Base-by-base conservation (phyloP, 306 rosid genomes). In the Macrotyloma uniflorum region DNA sequence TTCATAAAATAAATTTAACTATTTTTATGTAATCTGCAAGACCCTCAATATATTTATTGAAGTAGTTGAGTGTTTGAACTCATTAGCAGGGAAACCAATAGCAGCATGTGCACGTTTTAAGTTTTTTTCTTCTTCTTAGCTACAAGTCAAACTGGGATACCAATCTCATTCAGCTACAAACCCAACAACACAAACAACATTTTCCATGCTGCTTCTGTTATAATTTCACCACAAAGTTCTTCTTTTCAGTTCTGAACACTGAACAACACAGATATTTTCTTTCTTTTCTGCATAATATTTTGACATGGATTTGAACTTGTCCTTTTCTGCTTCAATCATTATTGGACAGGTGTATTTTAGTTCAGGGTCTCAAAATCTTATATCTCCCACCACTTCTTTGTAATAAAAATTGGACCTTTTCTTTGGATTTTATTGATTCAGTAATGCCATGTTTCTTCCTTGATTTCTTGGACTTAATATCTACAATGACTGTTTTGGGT, bases 111-210 rank as follows among this genome's bases (percentile, higher is more conserved):
- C 51, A 66, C 51, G 57, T 23, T 45, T 23, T 12, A 23, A 67
- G 84, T 75, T 64, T 79, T 36, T 47, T 57, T 30, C 57, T 62
- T 24, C 45, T 26, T 76, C 80, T 45, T 16, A 85, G 68, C 90
- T 79, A 66, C 72, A 8, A 81, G 94, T 90, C 94, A 90, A 90
- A 88, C 70, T 40, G 49, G 36, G 76, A 36, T 36, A 19, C 14
- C 49, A 33, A 45, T 67, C 70, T 24, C 42, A 38, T 43, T 54
- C 62, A 67, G 42, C 85, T 65, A 58, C 77, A 5, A 83, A 61
- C 68, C 59, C 62, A 32, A 65, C 28, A 5, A 49, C 12, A 46
- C 2, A 57, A 69, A 45, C 14, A 70, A 12, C 66, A 63, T 19
- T 64, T 55, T 4, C 82, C 26, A 16, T 14, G 75, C 42, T 18